Evolutionary conservation across 2,329 filamentous ascomycete species (phyloP).

Genomic region (Sordariomycetes sp.): DNA sequence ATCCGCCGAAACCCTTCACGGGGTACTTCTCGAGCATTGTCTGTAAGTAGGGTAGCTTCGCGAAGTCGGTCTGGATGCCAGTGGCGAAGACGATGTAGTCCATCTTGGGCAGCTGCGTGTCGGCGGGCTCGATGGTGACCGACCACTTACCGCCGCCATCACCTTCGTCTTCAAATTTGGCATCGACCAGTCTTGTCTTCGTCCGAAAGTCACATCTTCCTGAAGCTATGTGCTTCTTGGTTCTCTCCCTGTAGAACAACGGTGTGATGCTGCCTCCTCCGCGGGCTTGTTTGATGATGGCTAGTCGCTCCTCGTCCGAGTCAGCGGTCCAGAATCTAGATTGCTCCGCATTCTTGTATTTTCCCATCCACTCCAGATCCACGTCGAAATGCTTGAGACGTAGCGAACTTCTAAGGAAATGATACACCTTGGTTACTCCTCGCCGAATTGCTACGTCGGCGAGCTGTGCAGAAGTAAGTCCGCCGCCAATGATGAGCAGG

Average conservation of each 20-base stretch:
- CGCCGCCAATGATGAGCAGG: slow-evolving; percentile 64
- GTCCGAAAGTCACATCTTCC: slow-evolving; percentile 47
- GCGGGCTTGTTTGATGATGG: slow-evolving; percentile 56
- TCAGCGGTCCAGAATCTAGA: slow-evolving; percentile 71
- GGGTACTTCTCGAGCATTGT: slow-evolving; percentile 51
- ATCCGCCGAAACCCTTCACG: slow-evolving; percentile 51
- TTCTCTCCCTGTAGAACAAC: slow-evolving; percentile 49
- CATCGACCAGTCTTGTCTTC: slow-evolving; percentile 44
- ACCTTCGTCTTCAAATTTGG: slow-evolving; percentile 30
- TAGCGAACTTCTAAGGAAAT: slow-evolving; percentile 53
- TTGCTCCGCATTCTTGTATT: slow-evolving; percentile 71
- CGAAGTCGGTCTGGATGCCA: slow-evolving; percentile 56
- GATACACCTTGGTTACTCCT: slow-evolving; percentile 59
- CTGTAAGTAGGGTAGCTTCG: slow-evolving; percentile 49
- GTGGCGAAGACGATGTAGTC: slow-evolving; percentile 73
- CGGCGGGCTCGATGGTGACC: slow-evolving; percentile 42
- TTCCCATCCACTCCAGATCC: slow-evolving; percentile 69
- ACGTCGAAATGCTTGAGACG: slow-evolving; percentile 71
- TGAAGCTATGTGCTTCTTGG: slow-evolving; percentile 47
- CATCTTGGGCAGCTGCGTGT: slow-evolving; percentile 42
- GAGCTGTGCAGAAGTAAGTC: slow-evolving; percentile 67
- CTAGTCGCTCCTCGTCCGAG: slow-evolving; percentile 56
- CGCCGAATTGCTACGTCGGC: slow-evolving; percentile 55
- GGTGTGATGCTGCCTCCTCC: slow-evolving; percentile 72
- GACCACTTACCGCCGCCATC: slow-evolving; percentile 24